phyloP scores from a whole-genome alignment of 2,329 filamentous ascomycete genomes.

The Harringtonia aguacate region DNA sequence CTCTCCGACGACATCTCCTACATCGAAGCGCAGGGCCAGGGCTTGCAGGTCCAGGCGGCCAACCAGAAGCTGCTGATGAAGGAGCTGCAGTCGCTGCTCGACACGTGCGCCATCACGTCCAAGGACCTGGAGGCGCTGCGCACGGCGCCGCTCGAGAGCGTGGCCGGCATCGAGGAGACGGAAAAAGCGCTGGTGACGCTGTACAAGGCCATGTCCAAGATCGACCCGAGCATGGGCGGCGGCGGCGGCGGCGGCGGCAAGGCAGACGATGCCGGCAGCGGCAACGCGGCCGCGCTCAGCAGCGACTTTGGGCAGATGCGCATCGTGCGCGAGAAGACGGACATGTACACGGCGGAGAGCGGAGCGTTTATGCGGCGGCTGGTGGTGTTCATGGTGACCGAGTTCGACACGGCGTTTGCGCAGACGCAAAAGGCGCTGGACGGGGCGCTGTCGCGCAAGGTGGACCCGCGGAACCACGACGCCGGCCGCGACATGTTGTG shows the following conservation, averaged over 20 bases:
- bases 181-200: conserved; percentile 69
- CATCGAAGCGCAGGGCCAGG: conserved; percentile 94
- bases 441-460: conserved; percentile 50
- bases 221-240: conserved; percentile 67
- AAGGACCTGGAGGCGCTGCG: conserved; percentile 65
- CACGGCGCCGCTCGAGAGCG: conserved; percentile 60
- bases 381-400: conserved; percentile 69
- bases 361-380: conserved; percentile 67
- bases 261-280: no score
- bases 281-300: conserved; percentile 45
- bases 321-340: conserved; percentile 88
- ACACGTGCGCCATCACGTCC: conserved; percentile 79
- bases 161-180: conserved; percentile 62
- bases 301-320: conserved; percentile 82
- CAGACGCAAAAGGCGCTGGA: conserved; percentile 57
- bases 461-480: conserved; percentile 62
- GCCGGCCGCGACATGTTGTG: conserved; percentile 64
- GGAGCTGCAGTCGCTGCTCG: conserved; percentile 79
- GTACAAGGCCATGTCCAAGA: conserved; percentile 88
- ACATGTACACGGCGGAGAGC: conserved; percentile 73
- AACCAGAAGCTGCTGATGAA: conserved; percentile 91
- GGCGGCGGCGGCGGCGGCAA: conserved; percentile 23
- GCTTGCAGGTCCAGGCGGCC: conserved; percentile 90
- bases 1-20: conserved; percentile 92
- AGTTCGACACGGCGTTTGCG: conserved; percentile 66